Evolutionary conservation across 768 basidiomycete species (phyloP).

Genomic region (Boletus vinaceobasis): DNA sequence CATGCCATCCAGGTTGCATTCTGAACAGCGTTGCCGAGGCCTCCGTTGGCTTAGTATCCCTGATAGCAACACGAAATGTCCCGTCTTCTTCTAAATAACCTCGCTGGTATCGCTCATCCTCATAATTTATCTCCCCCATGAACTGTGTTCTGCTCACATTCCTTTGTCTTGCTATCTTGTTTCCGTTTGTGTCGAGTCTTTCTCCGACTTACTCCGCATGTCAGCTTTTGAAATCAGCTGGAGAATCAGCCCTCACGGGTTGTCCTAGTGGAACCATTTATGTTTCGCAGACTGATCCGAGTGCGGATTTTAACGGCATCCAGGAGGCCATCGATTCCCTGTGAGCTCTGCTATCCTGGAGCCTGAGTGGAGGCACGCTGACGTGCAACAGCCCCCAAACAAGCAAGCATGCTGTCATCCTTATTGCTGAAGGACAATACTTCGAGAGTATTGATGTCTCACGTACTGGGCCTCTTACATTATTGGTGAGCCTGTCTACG

Average conservation of each 20-base stretch:
- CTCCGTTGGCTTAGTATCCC: background rate
- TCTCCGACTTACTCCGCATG: conserved; percentile 48
- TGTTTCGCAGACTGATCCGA: conserved; percentile 47
- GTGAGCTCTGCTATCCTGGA: conserved; percentile 32
- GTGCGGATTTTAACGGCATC: conserved; percentile 45
- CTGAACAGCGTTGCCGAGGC: no score
- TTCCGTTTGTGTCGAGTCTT: conserved; percentile 26
- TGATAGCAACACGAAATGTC: background rate
- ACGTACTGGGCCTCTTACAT: conserved; percentile 48
- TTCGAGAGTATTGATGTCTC: conserved; percentile 59
- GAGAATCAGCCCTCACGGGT: conserved; percentile 43
- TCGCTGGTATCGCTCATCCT: background rate
- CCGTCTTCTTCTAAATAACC: background rate
- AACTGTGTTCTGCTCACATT: conserved; percentile 1
- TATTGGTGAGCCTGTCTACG: conserved; percentile 41
- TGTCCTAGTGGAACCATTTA: conserved; percentile 60
- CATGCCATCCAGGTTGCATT: no score
- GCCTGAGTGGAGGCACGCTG: background rate
- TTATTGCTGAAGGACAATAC: conserved; percentile 58
- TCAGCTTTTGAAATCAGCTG: conserved; percentile 46
- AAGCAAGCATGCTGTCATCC: conserved; percentile 40
- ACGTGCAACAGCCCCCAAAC: conserved; percentile 37
- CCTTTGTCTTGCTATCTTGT: conserved; percentile 1
- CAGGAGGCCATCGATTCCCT: conserved; percentile 57
- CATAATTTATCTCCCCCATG: conserved; percentile 3